phyloP scores from a whole-genome alignment of 1,284 basidiomycete species.

The Trichosporon sp. region DNA sequence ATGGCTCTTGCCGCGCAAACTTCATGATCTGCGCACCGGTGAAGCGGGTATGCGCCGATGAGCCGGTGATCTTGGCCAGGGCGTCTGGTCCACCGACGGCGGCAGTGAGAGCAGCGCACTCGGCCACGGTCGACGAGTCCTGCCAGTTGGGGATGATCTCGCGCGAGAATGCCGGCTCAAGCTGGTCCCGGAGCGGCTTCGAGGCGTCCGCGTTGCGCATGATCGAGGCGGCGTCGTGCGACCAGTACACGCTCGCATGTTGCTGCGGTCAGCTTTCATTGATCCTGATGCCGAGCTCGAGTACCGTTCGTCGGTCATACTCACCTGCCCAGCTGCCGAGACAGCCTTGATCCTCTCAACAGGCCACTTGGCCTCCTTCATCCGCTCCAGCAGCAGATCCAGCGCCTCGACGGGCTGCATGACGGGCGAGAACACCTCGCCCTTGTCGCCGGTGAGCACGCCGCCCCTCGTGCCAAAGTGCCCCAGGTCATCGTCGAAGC shows the following conservation, averaged over 20 bases:
- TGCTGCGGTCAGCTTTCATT: conserved; percentile 57
- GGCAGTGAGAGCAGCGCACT: conserved; percentile 65
- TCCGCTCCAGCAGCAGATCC: conserved; percentile 66
- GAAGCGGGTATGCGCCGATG: conserved; percentile 80
- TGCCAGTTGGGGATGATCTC: conserved; percentile 81
- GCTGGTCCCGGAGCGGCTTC: conserved; percentile 52
- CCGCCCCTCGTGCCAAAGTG: conserved; percentile 68
- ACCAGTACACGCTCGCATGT: conserved; percentile 89
- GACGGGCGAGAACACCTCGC: conserved; percentile 70
- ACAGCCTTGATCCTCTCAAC: conserved; percentile 30
- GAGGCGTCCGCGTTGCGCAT: conserved; percentile 57
- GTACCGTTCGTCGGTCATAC: conserved; percentile 7
- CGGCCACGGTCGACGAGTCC: conserved; percentile 73
- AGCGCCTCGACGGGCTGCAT: conserved; percentile 78
- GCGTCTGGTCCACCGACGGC: conserved; percentile 61
- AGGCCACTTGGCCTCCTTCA: conserved; percentile 55
- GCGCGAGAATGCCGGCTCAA: conserved; percentile 60
- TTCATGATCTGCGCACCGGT: conserved; percentile 78
- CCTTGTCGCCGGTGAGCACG: conserved; percentile 60
- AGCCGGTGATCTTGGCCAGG: conserved; percentile 71
- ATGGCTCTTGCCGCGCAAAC: conserved; percentile 58
- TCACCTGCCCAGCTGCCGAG: conserved; percentile 40
- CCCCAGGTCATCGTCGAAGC: conserved; percentile 75
- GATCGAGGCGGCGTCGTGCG: conserved; percentile 54
- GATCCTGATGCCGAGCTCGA: no score